Percentiles rank a stretch among this genome's conserved stretches.
Conservation (phyloP, 2,329 filamentous ascomycete genomes). For the Trichoderma endophyticum region DNA sequence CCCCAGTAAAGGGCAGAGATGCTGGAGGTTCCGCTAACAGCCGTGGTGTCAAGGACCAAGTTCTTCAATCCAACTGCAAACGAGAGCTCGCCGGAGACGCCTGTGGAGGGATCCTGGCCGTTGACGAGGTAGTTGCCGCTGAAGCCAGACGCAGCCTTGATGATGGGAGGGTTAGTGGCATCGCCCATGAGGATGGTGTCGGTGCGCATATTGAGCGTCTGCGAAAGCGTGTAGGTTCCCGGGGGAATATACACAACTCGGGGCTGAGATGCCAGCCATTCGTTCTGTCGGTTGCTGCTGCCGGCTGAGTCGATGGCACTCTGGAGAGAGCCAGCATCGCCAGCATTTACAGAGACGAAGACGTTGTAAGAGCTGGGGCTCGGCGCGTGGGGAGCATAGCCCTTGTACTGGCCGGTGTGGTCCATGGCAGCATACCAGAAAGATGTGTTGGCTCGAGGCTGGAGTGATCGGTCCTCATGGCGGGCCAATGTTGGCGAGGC, state of each 20-base stretch:
- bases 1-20: constrained; percentile 45
- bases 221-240: constrained; percentile 39
- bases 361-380: constrained; percentile 37
- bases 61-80: constrained; percentile 45
- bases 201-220: constrained; percentile 41
- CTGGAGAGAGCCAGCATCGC: constrained; percentile 38
- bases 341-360: constrained; percentile 36
- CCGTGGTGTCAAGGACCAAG: constrained; percentile 41
- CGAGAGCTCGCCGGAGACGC: constrained; percentile 36
- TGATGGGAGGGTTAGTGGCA: constrained; percentile 40
- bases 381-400: constrained; percentile 40
- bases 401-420: constrained; percentile 35
- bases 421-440: constrained; percentile 46
- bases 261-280: constrained; percentile 44
- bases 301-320: constrained; percentile 38
- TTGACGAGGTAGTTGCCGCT: constrained; percentile 33
- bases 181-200: constrained; percentile 47
- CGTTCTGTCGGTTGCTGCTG: constrained; percentile 31
- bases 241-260: constrained; percentile 40
- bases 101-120: constrained; percentile 36
- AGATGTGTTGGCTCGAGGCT: constrained; percentile 20
- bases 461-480: not conserved
- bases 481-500: constrained; percentile 19
- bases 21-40: constrained; percentile 29
- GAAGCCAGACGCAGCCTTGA: constrained; percentile 40